Evolutionary conservation across 2,329 filamentous ascomycete genomes (phyloP).

Genomic region (Mycosphaerella sp.): DNA sequence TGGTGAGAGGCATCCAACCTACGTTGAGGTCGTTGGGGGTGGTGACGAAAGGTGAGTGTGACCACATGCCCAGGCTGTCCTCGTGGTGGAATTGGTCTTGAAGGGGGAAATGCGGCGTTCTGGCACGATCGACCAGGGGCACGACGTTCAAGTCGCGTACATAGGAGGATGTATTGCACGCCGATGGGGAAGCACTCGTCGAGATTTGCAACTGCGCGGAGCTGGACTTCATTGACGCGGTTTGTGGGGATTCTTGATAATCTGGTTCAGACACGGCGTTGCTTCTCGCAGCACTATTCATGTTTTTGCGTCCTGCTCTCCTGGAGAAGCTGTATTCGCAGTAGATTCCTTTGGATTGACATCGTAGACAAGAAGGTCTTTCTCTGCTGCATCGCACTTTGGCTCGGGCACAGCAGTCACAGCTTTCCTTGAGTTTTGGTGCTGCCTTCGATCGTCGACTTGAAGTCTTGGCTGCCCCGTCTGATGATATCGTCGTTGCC

Average conservation of each 20-base stretch:
- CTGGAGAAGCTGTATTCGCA: slow-evolving; percentile 25
- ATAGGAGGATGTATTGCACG: neutral
- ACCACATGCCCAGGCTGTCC: neutral
- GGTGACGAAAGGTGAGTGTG: slow-evolving; percentile 1
- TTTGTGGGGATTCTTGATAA: slow-evolving; percentile 5
- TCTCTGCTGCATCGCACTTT: slow-evolving; percentile 23
- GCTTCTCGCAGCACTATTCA: slow-evolving; percentile 3
- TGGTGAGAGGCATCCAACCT: slow-evolving; percentile 1
- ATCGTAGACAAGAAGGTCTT: slow-evolving; percentile 22
- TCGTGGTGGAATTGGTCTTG: neutral
- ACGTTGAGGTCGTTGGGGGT: neutral
- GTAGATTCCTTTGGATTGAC: slow-evolving; percentile 17
- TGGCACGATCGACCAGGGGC: neutral
- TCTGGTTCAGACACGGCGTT: slow-evolving; percentile 2
- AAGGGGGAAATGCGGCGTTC: neutral
- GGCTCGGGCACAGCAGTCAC: slow-evolving; percentile 20
- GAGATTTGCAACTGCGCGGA: neutral
- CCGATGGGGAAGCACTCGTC: neutral
- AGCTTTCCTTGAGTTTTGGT: slow-evolving; percentile 21
- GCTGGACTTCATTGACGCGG: neutral
- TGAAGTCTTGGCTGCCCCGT: slow-evolving; percentile 1
- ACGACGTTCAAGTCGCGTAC: neutral
- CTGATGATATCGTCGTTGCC: neutral
- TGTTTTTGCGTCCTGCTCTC: slow-evolving; percentile 21
- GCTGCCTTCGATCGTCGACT: slow-evolving; percentile 5